phyloP scores from a whole-genome alignment of 1,284 basidiomycete genomes.

The Cronartium ribicola region DNA sequence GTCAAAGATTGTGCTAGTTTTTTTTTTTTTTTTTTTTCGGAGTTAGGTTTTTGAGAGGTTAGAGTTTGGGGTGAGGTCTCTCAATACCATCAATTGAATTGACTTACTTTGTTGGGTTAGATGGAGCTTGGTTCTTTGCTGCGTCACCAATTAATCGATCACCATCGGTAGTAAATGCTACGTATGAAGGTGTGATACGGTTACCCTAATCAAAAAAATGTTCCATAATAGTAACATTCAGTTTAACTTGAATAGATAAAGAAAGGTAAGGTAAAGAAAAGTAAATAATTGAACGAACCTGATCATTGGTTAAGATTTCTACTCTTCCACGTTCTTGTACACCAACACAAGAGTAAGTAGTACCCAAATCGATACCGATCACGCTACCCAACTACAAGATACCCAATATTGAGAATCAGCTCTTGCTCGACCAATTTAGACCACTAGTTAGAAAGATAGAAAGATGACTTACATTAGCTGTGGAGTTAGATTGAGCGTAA shows the following conservation, averaged over 20 bases:
- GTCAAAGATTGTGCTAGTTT: slow-evolving; percentile 93
- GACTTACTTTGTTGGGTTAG: slow-evolving; percentile 54
- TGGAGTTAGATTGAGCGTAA: background rate
- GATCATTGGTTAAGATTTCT: slow-evolving; percentile 87
- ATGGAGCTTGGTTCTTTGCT: slow-evolving; percentile 62
- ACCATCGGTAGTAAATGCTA: slow-evolving; percentile 73
- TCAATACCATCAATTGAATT: too few species aligned
- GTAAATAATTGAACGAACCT: slow-evolving; percentile 27
- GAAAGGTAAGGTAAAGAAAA: background rate
- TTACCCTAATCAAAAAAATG: slow-evolving; percentile 72
- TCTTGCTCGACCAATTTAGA: too few species aligned
- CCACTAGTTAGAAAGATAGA: too few species aligned
- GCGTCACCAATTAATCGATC: slow-evolving; percentile 72
- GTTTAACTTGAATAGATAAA: background rate
- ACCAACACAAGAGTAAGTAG: slow-evolving; percentile 63
- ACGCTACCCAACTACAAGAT: slow-evolving; percentile 45
- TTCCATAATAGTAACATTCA: slow-evolving; percentile 37
- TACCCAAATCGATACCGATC: slow-evolving; percentile 59
- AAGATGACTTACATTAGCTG: background rate
- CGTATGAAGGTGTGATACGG: slow-evolving; percentile 84
- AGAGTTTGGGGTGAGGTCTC: slow-evolving; percentile 81
- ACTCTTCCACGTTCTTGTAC: slow-evolving; percentile 88
- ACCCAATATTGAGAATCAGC: too few species aligned
- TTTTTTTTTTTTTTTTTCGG: too few species aligned
- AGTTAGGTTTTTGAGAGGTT: slow-evolving; percentile 57